Base-by-base conservation (phyloP, 1,284 basidiomycete genomes). In the Porogramme epimiltina region DNA sequence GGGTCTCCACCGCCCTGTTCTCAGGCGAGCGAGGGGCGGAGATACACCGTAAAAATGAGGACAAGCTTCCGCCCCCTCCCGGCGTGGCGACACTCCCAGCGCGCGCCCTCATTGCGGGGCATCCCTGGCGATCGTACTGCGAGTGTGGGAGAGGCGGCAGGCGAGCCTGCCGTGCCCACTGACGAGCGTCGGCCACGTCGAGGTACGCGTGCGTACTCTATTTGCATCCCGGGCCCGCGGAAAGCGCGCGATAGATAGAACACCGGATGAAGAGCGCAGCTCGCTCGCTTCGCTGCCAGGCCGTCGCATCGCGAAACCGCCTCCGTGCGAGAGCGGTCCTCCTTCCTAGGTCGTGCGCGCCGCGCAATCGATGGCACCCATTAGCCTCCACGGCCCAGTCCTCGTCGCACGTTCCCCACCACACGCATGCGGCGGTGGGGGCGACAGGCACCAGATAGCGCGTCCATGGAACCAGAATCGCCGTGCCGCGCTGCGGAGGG, bases 11-110 rank as follows among this genome's bases (percentile, higher is more conserved):
- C 34, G 23, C 43, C 46, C 34, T 40, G 40, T 58, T 58, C 56
- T 53, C 53, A 58, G 44, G 51, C 51, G 51, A 48, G 51, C 8
- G 28, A 50, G 20, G 23, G 45, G 41, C 53, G 56, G 53, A 58
- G 56, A 55, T 58, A 53, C 53, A 45, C 51, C 56, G 53, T 57
- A 49, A 51, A 49, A 49, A 44, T 33, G 36, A 33, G 45, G 49
- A 31, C 28, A 31, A 31, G 6, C 28, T 31, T 13, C 13, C 13
- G 28, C 8, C 28, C 28, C n/a, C n/a, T n/a, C n/a, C n/a, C n/a
- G n/a, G n/a, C n/a, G n/a, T n/a, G n/a, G n/a, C n/a, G n/a, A n/a
- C n/a, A n/a, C n/a, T n/a, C n/a, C n/a, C n/a, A n/a, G n/a, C n/a
- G n/a, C n/a, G n/a, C n/a, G n/a, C n/a, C n/a, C n/a, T n/a, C n/a